Base-by-base conservation (phyloP, 1,284 basidiomycete species). In the Meira miltonrushii region DNA sequence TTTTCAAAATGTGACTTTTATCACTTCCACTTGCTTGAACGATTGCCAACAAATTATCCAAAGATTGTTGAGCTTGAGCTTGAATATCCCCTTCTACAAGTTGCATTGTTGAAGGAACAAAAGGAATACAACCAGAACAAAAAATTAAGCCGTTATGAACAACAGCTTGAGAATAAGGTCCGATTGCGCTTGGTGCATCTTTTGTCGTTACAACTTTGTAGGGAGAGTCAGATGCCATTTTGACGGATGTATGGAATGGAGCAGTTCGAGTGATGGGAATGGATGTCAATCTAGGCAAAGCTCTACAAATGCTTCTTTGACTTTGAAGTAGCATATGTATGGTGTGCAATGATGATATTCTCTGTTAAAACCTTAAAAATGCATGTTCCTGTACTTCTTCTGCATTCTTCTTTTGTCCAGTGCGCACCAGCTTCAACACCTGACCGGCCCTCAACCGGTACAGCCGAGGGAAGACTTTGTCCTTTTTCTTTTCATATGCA, bases 121-220 rank as follows among this genome's bases (percentile, higher is more conserved):
- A 82, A 1, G 91, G 89, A 72, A 97, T 89, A 75, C 88, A 89
- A 55, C 94, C 94, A 6, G 90, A 94, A 51, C 87, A 83, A 81
- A 93, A 96, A 68, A 95, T 85, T 58, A 92, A 83, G 68, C 89
- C 86, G 60, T 90, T 90, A 66, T 86, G 84, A 38, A 74, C 68
- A 74, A 88, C 89, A 9, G 88, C 92, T 81, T 96, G 90, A 50
- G 65, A 74, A 67, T 78, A 78, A 39, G 77, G 75, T 12, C 73
- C 77, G 44, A 78, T 75, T 38, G 77, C 77, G 21, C 59, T 63
- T 39, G 75, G 77, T 11, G 77, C 77, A 46, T 72, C 64, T 55
- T 67, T 61, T 47, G 74, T 77, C 41, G 62, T 57, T 43, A 74
- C 64, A 47, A 68, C 66, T 65, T 74, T 65, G 74, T 77, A 77